Percentiles rank a stretch among this genome's conserved stretches.
Conservation (phyloP, 2,329 filamentous ascomycete genomes). For the Coleophoma eucalyptorum region DNA sequence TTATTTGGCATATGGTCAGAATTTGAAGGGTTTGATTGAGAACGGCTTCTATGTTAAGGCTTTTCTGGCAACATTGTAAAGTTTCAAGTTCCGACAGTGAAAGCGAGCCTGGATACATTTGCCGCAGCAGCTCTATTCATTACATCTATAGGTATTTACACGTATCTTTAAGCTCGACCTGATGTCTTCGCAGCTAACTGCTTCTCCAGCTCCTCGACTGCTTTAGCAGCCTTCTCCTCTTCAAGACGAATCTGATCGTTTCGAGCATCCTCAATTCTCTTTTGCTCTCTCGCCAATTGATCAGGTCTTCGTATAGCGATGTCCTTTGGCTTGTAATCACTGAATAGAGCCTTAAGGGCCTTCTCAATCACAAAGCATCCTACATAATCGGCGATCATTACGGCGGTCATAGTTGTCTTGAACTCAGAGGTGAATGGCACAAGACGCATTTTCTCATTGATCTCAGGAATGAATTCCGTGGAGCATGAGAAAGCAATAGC, state of each 20-base stretch:
- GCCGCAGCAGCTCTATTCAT: too few species aligned
- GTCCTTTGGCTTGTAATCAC: conserved; percentile 89
- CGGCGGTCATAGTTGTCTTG: conserved; percentile 75
- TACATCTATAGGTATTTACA: too few species aligned
- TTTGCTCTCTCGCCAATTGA: conserved; percentile 74
- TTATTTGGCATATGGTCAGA: too few species aligned
- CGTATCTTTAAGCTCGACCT: background rate
- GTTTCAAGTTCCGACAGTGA: too few species aligned
- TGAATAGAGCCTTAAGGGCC: conserved; percentile 78
- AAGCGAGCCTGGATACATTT: too few species aligned
- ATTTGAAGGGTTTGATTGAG: too few species aligned
- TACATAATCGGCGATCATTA: conserved; percentile 85
- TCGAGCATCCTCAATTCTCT: conserved; percentile 59
- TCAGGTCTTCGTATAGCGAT: conserved; percentile 85
- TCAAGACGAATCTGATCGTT: conserved; percentile 42
- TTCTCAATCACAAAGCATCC: conserved; percentile 88
- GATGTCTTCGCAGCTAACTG: conserved; percentile 43
- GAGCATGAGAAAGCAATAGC: conserved; percentile 91
- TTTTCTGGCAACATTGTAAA: too few species aligned
- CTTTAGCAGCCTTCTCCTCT: conserved; percentile 47
- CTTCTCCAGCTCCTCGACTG: conserved; percentile 54
- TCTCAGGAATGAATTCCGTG: conserved; percentile 90
- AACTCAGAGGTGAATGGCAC: conserved; percentile 89
- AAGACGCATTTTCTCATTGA: conserved; percentile 89
- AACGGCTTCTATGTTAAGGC: too few species aligned